Conservation (phyloP, 2,329 filamentous ascomycete species). For the Thermothelomyces thermophilus region DNA sequence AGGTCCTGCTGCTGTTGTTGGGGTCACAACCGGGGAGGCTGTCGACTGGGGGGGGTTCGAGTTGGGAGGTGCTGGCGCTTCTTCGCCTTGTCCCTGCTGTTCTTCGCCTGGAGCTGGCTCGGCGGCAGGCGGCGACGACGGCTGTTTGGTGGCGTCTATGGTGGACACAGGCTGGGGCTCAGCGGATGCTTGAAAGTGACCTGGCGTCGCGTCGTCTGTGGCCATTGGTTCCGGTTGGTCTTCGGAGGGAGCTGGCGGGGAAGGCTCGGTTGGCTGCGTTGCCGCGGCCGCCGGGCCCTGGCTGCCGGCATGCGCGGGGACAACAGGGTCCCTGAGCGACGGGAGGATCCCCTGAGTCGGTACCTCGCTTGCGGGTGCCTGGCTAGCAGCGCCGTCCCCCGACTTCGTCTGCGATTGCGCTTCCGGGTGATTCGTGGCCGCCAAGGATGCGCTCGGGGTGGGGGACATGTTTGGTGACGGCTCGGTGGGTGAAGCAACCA, state of each 20-base stretch:
- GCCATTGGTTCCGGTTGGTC: background rate
- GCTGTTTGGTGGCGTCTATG: too few relatives aligned
- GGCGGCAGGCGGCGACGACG: background rate
- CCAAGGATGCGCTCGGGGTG: background rate
- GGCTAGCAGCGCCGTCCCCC: background rate
- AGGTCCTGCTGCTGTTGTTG: background rate
- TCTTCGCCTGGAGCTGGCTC: background rate
- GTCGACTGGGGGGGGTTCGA: background rate
- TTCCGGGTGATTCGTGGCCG: slow-evolving; percentile 12
- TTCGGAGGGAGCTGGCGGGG: background rate
- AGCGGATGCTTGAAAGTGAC: background rate
- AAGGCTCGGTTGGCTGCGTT: background rate
- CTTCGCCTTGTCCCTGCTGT: background rate
- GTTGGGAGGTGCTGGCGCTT: background rate
- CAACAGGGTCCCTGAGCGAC: background rate
- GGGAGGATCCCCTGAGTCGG: background rate
- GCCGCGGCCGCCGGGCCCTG: background rate
- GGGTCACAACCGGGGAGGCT: background rate
- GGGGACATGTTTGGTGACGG: slow-evolving; percentile 22
- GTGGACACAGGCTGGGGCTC: background rate
- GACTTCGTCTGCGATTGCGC: slow-evolving; percentile 5
- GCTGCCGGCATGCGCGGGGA: background rate
- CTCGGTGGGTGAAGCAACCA: slow-evolving; percentile 41
- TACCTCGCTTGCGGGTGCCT: slow-evolving; percentile 1
- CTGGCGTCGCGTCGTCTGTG: background rate